Conservation (phyloP, 495 filamentous ascomycete species). For the Neurospora sp. region DNA sequence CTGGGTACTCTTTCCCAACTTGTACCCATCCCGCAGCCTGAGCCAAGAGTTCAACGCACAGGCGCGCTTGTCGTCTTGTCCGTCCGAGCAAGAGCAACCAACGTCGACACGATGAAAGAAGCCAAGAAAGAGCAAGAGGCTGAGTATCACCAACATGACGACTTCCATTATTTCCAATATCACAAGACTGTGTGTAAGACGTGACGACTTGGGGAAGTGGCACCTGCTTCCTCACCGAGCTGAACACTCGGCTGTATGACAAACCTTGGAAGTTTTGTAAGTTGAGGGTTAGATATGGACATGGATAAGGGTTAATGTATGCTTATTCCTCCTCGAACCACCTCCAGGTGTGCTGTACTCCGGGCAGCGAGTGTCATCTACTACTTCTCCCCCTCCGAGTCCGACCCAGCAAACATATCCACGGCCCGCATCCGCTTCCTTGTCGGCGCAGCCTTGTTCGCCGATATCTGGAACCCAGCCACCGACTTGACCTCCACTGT, state of each 20-base stretch:
- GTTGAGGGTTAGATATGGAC: background rate
- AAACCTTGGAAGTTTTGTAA: background rate
- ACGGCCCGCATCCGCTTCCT: conserved; percentile 67
- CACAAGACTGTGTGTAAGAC: background rate
- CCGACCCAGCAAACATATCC: conserved; percentile 82
- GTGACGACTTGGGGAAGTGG: background rate
- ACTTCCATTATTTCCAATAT: background rate
- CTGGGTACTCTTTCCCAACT: background rate
- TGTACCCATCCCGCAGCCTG: background rate
- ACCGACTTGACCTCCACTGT: conserved; percentile 7
- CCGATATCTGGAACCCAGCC: conserved; percentile 18
- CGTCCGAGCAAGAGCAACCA: background rate
- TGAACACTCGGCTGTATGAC: background rate
- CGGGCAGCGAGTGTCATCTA: background rate
- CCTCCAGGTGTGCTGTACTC: too few relatives aligned
- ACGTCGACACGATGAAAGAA: background rate
- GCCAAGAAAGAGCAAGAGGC: background rate
- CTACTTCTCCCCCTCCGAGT: conserved; percentile 29
- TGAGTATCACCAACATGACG: background rate
- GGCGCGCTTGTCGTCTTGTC: background rate
- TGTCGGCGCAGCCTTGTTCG: conserved; percentile 15
- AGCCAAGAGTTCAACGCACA: background rate
- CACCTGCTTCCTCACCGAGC: background rate
- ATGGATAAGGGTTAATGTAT: background rate
- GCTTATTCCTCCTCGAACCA: too few relatives aligned